phyloP scores from a whole-genome alignment of 768 basidiomycete species.

The Phanerochaete carnosa region DNA sequence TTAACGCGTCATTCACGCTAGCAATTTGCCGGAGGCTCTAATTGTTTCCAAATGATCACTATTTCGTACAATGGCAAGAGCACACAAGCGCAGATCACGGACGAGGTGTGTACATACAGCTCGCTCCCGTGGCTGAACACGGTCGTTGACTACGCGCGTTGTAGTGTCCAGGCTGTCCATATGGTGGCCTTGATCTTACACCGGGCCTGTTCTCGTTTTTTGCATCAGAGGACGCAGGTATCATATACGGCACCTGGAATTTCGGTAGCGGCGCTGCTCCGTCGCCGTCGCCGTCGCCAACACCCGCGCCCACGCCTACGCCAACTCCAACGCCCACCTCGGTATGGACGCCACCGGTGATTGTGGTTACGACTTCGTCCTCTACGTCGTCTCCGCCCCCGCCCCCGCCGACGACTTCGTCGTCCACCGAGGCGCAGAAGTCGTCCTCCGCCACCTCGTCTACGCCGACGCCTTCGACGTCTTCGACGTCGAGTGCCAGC shows the following conservation, averaged over 20 bases:
- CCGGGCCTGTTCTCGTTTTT: conserved; percentile 55
- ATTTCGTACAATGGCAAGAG: conserved; percentile 59
- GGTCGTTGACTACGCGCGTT: neutral
- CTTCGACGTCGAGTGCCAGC: neutral
- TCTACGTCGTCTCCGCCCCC: conserved; percentile 8
- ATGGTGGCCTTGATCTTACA: conserved; percentile 60
- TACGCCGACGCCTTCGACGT: neutral
- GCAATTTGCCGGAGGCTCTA: conserved; percentile 49
- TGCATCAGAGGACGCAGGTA: conserved; percentile 37
- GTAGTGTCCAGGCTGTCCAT: conserved; percentile 65
- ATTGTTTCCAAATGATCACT: conserved; percentile 59
- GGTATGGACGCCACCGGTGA: conserved; percentile 1
- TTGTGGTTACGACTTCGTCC: conserved; percentile 8
- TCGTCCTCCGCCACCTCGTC: neutral
- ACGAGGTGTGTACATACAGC: conserved; percentile 41
- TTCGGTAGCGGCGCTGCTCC: conserved; percentile 20
- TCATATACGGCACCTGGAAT: conserved; percentile 50
- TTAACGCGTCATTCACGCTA: conserved; percentile 21
- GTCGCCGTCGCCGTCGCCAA: conserved; percentile 6
- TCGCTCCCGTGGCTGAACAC: neutral
- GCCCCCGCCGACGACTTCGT: neutral
- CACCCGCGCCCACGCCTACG: conserved; percentile 10
- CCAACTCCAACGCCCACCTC: conserved; percentile 6
- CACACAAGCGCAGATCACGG: conserved; percentile 52
- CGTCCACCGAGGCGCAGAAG: neutral